These are phyloP conservation scores for Talaromyces sp. DNA, from an alignment of 2,329 filamentous ascomycete genomes.

Conservation along the genomic window DNA sequence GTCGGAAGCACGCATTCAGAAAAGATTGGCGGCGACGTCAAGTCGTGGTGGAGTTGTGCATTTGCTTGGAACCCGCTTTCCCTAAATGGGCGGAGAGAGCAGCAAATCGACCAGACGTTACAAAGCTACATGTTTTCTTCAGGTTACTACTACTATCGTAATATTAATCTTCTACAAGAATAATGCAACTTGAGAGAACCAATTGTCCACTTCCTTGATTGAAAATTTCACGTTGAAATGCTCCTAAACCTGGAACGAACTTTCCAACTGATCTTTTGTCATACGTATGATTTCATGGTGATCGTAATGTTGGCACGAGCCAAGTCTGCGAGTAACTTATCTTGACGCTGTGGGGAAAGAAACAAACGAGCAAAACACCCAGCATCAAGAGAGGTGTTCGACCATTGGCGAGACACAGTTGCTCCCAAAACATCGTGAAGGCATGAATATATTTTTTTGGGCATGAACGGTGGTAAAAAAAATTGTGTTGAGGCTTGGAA, in stretches of 20 bases:
- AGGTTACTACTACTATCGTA: background rate
- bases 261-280: conserved; percentile 24
- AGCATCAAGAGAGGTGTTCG: background rate
- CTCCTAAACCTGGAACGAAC: background rate
- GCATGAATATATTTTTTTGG: conserved; percentile 10
- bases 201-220: conserved; percentile 10
- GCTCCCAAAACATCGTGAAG: conserved; percentile 12
- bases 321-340: conserved; percentile 25
- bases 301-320: conserved; percentile 29
- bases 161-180: background rate
- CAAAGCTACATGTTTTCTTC: background rate
- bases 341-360: conserved; percentile 7
- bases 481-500: background rate
- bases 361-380: conserved; percentile 11
- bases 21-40: background rate
- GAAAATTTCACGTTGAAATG: conserved; percentile 8
- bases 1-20: background rate
- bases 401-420: background rate
- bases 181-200: background rate
- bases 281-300: conserved; percentile 25
- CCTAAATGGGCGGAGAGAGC: conserved; percentile 10
- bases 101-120: background rate
- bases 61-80: conserved; percentile 9
- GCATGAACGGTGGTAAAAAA: conserved; percentile 8
- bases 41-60: background rate